Conservation (phyloP, 495 filamentous ascomycete genomes). For the Tuber borchii region DNA sequence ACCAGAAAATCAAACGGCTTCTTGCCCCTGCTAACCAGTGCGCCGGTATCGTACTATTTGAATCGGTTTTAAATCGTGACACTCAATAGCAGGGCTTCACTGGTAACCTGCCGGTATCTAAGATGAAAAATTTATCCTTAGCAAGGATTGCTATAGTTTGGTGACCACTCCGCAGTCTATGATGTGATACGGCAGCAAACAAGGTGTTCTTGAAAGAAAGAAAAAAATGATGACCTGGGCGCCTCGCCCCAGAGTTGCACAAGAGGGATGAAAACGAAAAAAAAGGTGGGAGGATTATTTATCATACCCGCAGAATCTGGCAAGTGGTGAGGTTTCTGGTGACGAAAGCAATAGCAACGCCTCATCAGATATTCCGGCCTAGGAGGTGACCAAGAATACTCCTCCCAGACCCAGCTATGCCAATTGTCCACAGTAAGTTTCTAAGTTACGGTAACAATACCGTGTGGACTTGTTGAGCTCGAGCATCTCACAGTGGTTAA, state of each 20-base stretch:
- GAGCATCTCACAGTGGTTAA: not conserved
- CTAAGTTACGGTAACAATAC: not conserved
- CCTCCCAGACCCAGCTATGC: not conserved
- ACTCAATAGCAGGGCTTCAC: not conserved
- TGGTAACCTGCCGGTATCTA: not conserved
- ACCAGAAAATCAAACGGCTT: not conserved
- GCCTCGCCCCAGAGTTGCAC: not conserved
- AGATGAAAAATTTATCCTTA: not conserved
- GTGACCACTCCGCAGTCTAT: not conserved
- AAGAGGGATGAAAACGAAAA: not conserved
- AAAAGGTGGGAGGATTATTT: not conserved
- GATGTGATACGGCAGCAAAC: not conserved
- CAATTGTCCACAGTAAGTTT: not conserved
- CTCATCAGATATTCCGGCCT: not conserved
- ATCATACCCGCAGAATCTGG: not conserved
- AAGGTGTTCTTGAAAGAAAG: not conserved
- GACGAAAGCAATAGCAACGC: not conserved
- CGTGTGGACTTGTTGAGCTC: not conserved
- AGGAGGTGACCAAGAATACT: not conserved
- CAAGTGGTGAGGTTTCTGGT: not conserved
- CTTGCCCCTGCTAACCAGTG: not conserved
- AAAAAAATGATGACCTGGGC: not conserved
- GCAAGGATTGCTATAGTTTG: not conserved
- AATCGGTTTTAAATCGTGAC: not conserved
- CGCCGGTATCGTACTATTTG: not conserved